phyloP scores from a whole-genome alignment of 2,329 filamentous ascomycete species.

The Dactylellina drechsleri region DNA sequence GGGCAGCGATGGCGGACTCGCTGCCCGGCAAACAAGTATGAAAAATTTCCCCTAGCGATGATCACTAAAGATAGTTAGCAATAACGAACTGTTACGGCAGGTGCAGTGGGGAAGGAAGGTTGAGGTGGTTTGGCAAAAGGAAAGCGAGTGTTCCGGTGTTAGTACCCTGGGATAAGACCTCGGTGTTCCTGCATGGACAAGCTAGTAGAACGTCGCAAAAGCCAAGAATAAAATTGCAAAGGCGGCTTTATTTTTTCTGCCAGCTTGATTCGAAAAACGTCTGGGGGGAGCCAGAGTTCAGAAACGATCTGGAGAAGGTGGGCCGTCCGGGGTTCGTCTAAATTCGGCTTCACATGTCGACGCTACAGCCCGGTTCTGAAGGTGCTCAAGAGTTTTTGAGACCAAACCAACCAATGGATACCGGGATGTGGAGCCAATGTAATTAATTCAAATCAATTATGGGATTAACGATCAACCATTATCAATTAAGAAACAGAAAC shows the following conservation, averaged over 20 bases:
- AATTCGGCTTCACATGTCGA: constrained; percentile 55
- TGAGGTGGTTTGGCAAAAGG: constrained; percentile 28
- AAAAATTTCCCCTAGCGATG: constrained; percentile 38
- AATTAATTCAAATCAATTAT: constrained; percentile 21
- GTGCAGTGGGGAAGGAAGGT: constrained; percentile 15
- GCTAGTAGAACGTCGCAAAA: constrained; percentile 35
- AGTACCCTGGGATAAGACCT: constrained; percentile 39
- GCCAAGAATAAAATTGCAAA: constrained; percentile 10
- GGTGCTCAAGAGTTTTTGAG: constrained; percentile 33
- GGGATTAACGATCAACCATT: constrained; percentile 37
- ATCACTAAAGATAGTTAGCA: constrained; percentile 43
- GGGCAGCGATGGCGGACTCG: constrained; percentile 36
- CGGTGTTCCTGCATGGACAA: constrained; percentile 50
- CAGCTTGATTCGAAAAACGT: constrained; percentile 18
- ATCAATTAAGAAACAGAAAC: not conserved
- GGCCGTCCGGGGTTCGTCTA: constrained; percentile 53
- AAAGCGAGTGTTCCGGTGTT: constrained; percentile 26
- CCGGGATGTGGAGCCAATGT: constrained; percentile 18
- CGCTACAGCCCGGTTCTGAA: constrained; percentile 36
- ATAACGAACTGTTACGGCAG: constrained; percentile 37
- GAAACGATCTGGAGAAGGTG: constrained; percentile 54
- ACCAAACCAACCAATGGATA: constrained; percentile 18
- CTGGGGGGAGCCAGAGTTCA: constrained; percentile 30
- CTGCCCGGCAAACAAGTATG: constrained; percentile 16
- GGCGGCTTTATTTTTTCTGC: constrained; percentile 33